These are phyloP conservation scores for Rhodotorula sp. DNA, from an alignment of 1,284 basidiomycete genomes.

Conservation along the genomic window DNA sequence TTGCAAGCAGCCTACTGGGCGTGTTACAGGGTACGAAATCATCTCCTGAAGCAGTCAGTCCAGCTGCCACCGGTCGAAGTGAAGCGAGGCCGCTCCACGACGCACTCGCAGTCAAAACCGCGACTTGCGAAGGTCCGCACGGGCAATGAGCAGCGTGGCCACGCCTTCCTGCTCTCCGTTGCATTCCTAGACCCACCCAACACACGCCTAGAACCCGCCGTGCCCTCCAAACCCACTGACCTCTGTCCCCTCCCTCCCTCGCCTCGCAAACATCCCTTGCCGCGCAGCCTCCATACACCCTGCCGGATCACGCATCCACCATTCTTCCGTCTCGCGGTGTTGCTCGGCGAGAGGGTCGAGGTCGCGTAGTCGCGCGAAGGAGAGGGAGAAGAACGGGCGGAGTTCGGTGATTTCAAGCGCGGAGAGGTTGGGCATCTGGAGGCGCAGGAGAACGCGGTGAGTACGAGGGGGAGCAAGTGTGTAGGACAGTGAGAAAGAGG, in stretches of 20 bases:
- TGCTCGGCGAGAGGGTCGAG: conserved; percentile 39
- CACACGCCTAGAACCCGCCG: neutral
- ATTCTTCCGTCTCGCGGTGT: conserved; percentile 20
- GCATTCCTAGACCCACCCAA: too few species aligned
- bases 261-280: conserved; percentile 3
- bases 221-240: neutral
- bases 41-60: too few species aligned
- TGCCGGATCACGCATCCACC: conserved; percentile 31
- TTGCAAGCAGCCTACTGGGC: too few species aligned
- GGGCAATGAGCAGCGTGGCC: too few species aligned
- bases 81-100: too few species aligned
- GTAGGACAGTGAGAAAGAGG: neutral
- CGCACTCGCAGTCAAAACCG: too few species aligned
- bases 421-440: conserved; percentile 76
- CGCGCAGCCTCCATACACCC: conserved; percentile 14
- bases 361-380: conserved; percentile 35
- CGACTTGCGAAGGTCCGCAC: too few species aligned
- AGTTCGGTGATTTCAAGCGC: conserved; percentile 91
- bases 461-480: neutral
- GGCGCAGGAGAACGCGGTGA: neutral
- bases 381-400: conserved; percentile 67
- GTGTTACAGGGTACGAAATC: too few species aligned
- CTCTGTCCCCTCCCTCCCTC: conserved; percentile 4
- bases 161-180: neutral
- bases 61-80: too few species aligned